Evolutionary conservation across 2,329 filamentous ascomycete genomes (phyloP).

Genomic region (Madurella fahalii): DNA sequence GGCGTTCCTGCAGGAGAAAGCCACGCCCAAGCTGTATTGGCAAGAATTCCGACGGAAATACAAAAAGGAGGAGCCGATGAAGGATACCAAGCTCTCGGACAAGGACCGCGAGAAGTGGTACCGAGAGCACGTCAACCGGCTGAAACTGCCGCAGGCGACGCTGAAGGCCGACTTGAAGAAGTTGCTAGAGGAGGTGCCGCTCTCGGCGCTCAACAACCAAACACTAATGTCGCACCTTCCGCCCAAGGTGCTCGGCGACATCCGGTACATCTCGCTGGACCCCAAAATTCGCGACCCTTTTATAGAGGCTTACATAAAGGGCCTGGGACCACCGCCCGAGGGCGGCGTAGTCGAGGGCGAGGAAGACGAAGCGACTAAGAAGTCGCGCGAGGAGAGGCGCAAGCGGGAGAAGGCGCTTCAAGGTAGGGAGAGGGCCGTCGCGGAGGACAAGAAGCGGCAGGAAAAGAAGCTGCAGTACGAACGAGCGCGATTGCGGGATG

Average conservation of each 20-base stretch:
- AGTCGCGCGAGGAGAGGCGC: constrained; percentile 47
- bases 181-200: constrained; percentile 59
- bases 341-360: constrained; percentile 41
- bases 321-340: constrained; percentile 56
- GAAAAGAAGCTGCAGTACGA: constrained; percentile 56
- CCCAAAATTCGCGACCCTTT: constrained; percentile 58
- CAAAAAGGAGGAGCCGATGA: constrained; percentile 76
- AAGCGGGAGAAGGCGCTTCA: constrained; percentile 63
- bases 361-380: constrained; percentile 49
- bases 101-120: constrained; percentile 79
- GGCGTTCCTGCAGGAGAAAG: constrained; percentile 72
- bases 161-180: constrained; percentile 66
- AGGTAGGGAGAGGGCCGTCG: constrained; percentile 59
- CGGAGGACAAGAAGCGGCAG: constrained; percentile 59
- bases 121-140: constrained; percentile 64
- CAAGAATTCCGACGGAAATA: constrained; percentile 92
- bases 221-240: constrained; percentile 58
- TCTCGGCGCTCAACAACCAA: constrained; percentile 55
- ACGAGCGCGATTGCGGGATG: constrained; percentile 59
- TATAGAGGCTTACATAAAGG: constrained; percentile 62
- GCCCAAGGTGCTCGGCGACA: constrained; percentile 57
- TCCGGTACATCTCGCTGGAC: constrained; percentile 66
- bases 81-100: constrained; percentile 64
- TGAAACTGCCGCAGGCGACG: constrained; percentile 62
- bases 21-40: constrained; percentile 93